These are phyloP conservation scores for Flaveria robusta DNA, from an alignment of 129 eudicot species.

Conservation along the genomic window DNA sequence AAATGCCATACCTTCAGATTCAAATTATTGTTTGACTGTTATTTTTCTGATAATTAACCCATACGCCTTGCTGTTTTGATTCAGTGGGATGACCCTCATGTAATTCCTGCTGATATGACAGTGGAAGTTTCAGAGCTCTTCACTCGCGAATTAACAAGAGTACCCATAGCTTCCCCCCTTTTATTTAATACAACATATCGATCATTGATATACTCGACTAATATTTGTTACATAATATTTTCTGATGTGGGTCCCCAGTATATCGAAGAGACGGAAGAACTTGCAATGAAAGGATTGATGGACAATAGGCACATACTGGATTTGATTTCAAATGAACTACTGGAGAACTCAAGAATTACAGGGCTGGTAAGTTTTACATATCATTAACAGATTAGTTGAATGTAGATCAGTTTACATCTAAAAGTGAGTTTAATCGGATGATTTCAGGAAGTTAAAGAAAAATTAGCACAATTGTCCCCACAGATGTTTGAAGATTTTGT, in stretches of 20 bases:
- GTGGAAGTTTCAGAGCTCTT: conserved; percentile 92
- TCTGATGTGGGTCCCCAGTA: conserved; percentile 54
- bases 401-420: background rate
- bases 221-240: background rate
- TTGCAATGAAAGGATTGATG: conserved; percentile 79
- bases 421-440: conserved; percentile 8
- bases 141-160: conserved; percentile 89
- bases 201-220: background rate
- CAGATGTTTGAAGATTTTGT: conserved; percentile 84
- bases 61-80: background rate
- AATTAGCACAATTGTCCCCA: conserved; percentile 60
- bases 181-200: background rate
- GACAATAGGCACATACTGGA: conserved; percentile 82
- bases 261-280: conserved; percentile 88
- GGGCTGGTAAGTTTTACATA: conserved; percentile 64
- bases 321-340: conserved; percentile 53
- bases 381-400: background rate
- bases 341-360: conserved; percentile 78
- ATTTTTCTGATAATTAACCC: conserved; percentile 5
- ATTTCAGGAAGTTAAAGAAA: conserved; percentile 75
- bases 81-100: conserved; percentile 92
- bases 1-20: background rate
- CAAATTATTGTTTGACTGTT: background rate
- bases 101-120: conserved; percentile 76
- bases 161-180: conserved; percentile 31